Conservation (phyloP, 2,329 filamentous ascomycete species). For the Botrytis fragariae region DNA sequence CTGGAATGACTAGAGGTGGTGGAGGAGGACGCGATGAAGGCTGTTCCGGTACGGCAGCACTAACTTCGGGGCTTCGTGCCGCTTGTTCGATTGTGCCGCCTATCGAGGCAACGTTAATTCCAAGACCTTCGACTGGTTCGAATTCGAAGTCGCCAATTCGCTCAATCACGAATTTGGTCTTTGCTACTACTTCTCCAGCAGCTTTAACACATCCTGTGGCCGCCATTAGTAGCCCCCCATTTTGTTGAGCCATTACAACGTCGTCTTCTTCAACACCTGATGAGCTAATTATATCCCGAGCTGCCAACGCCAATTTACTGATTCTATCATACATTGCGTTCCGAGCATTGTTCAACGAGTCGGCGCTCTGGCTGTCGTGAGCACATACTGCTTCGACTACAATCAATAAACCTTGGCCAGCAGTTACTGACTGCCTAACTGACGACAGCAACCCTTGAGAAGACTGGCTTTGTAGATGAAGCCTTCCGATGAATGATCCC, state of each 20-base stretch:
- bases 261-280: conserved; percentile 67
- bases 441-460: conserved; percentile 78
- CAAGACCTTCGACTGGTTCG: conserved; percentile 51
- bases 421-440: conserved; percentile 78
- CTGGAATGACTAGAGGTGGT: conserved; percentile 46
- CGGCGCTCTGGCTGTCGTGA: conserved; percentile 67
- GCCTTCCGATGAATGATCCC: conserved; percentile 84
- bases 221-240: conserved; percentile 69
- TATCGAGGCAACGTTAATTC: conserved; percentile 47
- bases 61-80: conserved; percentile 31
- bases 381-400: conserved; percentile 81
- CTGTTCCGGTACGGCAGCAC: conserved; percentile 12
- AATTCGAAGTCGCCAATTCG: conserved; percentile 89
- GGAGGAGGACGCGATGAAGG: conserved; percentile 44
- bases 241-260: conserved; percentile 77
- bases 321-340: conserved; percentile 77
- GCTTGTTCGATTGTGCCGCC: conserved; percentile 35
- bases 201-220: conserved; percentile 86
- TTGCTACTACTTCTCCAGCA: conserved; percentile 86
- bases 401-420: conserved; percentile 74
- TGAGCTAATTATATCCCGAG: conserved; percentile 72
- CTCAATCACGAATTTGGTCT: conserved; percentile 81
- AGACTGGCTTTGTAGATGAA: conserved; percentile 90
- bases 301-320: conserved; percentile 75
- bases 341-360: conserved; percentile 65